Evolutionary conservation across 2,329 filamentous ascomycete species (phyloP), one percentile per base, ranked within the genome.

Genomic region (Pseudogymnoascus sp.): DNA sequence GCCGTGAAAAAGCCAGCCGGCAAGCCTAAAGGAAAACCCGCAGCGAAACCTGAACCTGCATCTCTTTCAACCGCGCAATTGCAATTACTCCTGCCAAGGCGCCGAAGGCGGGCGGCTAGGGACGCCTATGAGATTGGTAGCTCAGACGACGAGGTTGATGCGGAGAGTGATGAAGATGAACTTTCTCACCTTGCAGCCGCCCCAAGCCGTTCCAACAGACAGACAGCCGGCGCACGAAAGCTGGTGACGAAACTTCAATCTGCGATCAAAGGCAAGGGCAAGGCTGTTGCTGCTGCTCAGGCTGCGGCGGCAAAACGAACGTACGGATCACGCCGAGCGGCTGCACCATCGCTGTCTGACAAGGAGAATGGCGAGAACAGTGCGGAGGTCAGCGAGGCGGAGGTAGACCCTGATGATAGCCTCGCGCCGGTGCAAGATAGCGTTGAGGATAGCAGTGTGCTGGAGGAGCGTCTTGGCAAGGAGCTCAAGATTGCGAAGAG

Each of bases 91-190:
- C 71, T 77, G 19, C 75, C 75, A 21, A 65, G 70, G 6, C 67
- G 73, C 60, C 66, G 73, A 51, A 70, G 70, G 19, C 71, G 72
- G 37, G 65, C 69, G 41, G 64, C 64, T 8, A 71, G 68, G 25
- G 69, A 72, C 51, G 71, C 76, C 0, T 77, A 78, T 10, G 79
- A 78, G 8, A 68, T 77, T 1, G 77, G 78, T 0, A 79, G 76
- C 48, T 78, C 77, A 8, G 80, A 82, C 2, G 79, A 71, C 6
- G 69, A 71, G 6, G 69, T 77, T 13, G 82, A 82, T 64, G 73
- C 80, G 7, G 81, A 83, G 61, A 74, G 80, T 3, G 80, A 83
- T n/a, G 75, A 85, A 3, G 84, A 86, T 62, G 84, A 87, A 71
- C 75, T 85, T 1, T 79, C 81, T 0, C 78, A 81, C 67, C 69